These are phyloP conservation scores for Trichocladium uniseriatum DNA, from an alignment of 495 filamentous ascomycete genomes.

Conservation along the genomic window DNA sequence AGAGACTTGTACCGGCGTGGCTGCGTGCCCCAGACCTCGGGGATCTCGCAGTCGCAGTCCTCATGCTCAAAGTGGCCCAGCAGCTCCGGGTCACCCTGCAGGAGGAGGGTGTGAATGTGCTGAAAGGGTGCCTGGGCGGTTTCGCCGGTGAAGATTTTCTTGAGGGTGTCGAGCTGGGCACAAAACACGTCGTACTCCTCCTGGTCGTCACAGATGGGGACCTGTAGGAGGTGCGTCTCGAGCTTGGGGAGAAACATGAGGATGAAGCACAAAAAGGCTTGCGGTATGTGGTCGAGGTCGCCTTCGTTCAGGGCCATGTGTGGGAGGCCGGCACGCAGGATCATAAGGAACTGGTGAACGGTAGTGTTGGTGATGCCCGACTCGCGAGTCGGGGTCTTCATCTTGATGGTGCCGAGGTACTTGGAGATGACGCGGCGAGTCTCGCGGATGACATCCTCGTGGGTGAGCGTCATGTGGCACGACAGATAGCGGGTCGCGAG, in stretches of 20 bases:
- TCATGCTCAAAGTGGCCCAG: slow-evolving; percentile 16
- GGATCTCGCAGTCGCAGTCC: slow-evolving; percentile 16
- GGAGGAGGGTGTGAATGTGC: slow-evolving; percentile 4
- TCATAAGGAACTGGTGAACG: not conserved
- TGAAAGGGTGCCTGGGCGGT: slow-evolving; percentile 1
- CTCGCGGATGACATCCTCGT: slow-evolving; percentile 15
- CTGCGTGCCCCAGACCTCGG: slow-evolving; percentile 19
- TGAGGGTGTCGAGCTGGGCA: not conserved
- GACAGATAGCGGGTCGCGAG: slow-evolving; percentile 20
- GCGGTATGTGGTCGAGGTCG: slow-evolving; percentile 16
- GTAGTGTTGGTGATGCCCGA: not conserved
- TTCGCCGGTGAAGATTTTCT: slow-evolving; percentile 5
- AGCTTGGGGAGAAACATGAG: slow-evolving; percentile 16
- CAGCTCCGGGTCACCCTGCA: slow-evolving; percentile 19
- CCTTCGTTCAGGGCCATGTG: not conserved
- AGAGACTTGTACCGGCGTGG: slow-evolving; percentile 14
- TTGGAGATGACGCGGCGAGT: slow-evolving; percentile 12
- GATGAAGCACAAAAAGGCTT: slow-evolving; percentile 17
- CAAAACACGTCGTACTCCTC: slow-evolving; percentile 14
- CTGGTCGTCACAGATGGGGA: slow-evolving; percentile 22
- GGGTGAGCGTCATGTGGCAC: slow-evolving; percentile 25
- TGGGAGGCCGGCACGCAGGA: not conserved
- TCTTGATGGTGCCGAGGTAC: slow-evolving; percentile 4
- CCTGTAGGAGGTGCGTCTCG: slow-evolving; percentile 23
- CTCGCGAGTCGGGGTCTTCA: not conserved